A percentile compares a stretch with the other conserved stretches of the same genome.
These are phyloP conservation scores for Neoascochyta sp. DNA, from an alignment of 2,329 filamentous ascomycete species.

Conservation along the genomic window DNA sequence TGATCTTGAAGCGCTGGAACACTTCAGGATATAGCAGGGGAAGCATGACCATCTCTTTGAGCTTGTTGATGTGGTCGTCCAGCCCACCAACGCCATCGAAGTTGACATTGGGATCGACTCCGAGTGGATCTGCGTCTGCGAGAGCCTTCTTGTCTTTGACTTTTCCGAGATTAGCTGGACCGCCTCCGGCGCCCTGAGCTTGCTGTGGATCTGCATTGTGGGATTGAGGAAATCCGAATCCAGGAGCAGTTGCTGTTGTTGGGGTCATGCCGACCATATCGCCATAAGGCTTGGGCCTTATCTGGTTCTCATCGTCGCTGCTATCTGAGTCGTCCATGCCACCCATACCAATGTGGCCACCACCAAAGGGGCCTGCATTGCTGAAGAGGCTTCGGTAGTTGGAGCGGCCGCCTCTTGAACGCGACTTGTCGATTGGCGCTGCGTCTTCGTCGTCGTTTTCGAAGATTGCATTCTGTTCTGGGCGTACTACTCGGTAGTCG, in stretches of 20 bases:
- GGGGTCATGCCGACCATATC: constrained; percentile 65
- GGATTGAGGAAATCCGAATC: constrained; percentile 55
- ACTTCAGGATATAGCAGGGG: constrained; percentile 93
- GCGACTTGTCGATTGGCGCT: constrained; percentile 65
- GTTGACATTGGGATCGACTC: constrained; percentile 86
- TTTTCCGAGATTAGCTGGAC: constrained; percentile 82
- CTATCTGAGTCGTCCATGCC: constrained; percentile 87
- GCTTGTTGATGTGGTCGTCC: constrained; percentile 88
- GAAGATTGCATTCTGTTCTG: constrained; percentile 65
- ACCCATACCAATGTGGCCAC: constrained; percentile 73
- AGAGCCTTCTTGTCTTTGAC: constrained; percentile 88
- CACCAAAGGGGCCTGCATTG: constrained; percentile 89
- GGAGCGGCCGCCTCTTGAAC: constrained; percentile 55
- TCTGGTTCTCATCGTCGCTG: constrained; percentile 85
- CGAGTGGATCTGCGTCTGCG: constrained; percentile 89
- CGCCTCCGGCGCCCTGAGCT: constrained; percentile 51
- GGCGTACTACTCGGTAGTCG: constrained; percentile 81
- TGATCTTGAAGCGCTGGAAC: constrained; percentile 86
- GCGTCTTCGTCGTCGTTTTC: constrained; percentile 70
- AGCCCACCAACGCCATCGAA: constrained; percentile 93
- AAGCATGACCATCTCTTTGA: constrained; percentile 98
- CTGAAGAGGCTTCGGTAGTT: constrained; percentile 76
- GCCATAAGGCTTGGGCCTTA: constrained; percentile 51
- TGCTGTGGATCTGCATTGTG: constrained; percentile 56
- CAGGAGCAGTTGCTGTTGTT: constrained; percentile 49